These are phyloP conservation scores for Ziziphus jujuba DNA, from an alignment of 306 rosid species.

Conservation along the genomic window DNA sequence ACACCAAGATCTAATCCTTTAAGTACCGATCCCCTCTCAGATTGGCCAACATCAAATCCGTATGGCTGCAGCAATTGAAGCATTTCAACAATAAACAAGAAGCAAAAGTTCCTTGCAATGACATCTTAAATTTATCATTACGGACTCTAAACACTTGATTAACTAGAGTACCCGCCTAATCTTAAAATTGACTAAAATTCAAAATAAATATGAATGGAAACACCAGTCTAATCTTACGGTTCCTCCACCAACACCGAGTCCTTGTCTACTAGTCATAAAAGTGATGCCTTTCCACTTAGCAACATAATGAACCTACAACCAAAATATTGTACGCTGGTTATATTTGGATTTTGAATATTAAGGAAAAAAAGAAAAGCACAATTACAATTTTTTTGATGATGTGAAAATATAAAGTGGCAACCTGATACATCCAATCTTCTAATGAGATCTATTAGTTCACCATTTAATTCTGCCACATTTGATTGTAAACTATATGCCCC, in stretches of 20 bases:
- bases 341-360: slow-evolving; percentile 17
- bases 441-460: too few species aligned
- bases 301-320: slow-evolving; percentile 88
- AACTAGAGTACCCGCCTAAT: not conserved
- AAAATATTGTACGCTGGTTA: slow-evolving; percentile 3
- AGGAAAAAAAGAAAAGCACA: not conserved
- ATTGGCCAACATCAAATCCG: slow-evolving; percentile 92
- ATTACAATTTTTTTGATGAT: not conserved
- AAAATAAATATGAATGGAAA: slow-evolving; percentile 1
- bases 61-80: slow-evolving; percentile 81
- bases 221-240: slow-evolving; percentile 53
- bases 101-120: slow-evolving; percentile 6
- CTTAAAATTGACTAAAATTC: not conserved
- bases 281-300: slow-evolving; percentile 94
- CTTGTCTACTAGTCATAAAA: slow-evolving; percentile 97
- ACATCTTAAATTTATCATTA: not conserved
- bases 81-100: slow-evolving; percentile 22
- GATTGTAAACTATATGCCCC: too few species aligned
- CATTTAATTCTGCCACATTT: too few species aligned
- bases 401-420: not conserved
- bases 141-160: not conserved
- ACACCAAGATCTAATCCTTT: slow-evolving; percentile 91
- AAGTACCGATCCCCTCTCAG: slow-evolving; percentile 84
- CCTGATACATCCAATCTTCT: too few species aligned
- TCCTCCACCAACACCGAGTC: slow-evolving; percentile 97